A percentile compares a stretch with the other conserved stretches of the same genome.
These are phyloP conservation scores for Ophiostoma novo-ulmi DNA, from an alignment of 2,329 filamentous ascomycete species.

Conservation along the genomic window DNA sequence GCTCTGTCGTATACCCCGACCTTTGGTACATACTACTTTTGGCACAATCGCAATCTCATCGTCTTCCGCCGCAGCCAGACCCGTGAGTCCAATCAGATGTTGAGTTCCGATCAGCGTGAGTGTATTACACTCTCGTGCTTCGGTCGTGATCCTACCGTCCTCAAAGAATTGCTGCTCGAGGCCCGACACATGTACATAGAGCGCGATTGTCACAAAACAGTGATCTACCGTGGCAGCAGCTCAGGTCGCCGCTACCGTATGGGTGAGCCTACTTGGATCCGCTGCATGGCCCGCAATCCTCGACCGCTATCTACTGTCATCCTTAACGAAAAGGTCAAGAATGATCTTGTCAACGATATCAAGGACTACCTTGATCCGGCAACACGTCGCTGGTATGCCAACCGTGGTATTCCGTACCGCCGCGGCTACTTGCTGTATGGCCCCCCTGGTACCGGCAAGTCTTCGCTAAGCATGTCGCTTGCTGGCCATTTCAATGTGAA, in stretches of 20 bases:
- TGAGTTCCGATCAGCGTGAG: constrained; percentile 43
- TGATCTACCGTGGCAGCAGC: constrained; percentile 57
- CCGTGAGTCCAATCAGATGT: constrained; percentile 38
- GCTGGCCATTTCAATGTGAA: constrained; percentile 65
- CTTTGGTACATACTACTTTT: constrained; percentile 63
- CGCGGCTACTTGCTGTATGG: constrained; percentile 79
- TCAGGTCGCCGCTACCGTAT: constrained; percentile 33
- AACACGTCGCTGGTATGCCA: constrained; percentile 72
- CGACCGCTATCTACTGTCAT: constrained; percentile 63
- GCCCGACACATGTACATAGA: constrained; percentile 51
- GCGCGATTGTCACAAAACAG: constrained; percentile 57
- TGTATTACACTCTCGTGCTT: constrained; percentile 58
- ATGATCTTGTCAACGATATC: constrained; percentile 55
- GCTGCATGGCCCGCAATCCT: constrained; percentile 55
- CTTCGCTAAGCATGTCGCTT: constrained; percentile 63
- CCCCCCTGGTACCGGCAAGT: constrained; percentile 75
- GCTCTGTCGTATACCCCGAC: constrained; percentile 59
- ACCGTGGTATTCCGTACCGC: constrained; percentile 78
- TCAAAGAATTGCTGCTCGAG: constrained; percentile 59
- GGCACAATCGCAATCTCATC: constrained; percentile 56
- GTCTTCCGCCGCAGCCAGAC: constrained; percentile 52
- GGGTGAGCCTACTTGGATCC: constrained; percentile 52
- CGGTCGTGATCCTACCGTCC: constrained; percentile 53
- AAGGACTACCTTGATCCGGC: constrained; percentile 58
- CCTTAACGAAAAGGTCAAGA: constrained; percentile 56